Percentiles rank a stretch among this genome's conserved stretches.
phyloP scores from a whole-genome alignment of 2,329 filamentous ascomycete genomes.

The Cryphonectria naterciae region DNA sequence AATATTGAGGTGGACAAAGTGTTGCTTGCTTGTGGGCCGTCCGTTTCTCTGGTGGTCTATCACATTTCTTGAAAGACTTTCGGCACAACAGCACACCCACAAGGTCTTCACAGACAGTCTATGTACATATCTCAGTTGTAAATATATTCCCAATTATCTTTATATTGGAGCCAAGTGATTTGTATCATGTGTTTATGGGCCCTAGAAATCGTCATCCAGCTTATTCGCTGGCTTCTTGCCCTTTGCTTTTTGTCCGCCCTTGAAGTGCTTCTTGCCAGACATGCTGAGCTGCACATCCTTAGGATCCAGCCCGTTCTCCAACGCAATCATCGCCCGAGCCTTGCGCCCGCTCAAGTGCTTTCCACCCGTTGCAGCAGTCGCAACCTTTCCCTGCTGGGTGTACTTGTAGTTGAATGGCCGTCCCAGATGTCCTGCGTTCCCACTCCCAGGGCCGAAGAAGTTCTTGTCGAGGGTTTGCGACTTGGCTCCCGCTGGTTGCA shows the following conservation, averaged over 20 bases:
- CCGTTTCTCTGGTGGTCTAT: not conserved
- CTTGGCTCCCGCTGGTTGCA: slow-evolving; percentile 67
- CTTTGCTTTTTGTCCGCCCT: slow-evolving; percentile 69
- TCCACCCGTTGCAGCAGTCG: slow-evolving; percentile 30
- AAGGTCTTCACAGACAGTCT: not conserved
- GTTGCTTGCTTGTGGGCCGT: not conserved
- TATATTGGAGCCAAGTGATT: not conserved
- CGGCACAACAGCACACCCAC: not conserved
- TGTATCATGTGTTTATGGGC: not conserved
- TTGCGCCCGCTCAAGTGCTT: slow-evolving; percentile 85
- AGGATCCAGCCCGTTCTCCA: slow-evolving; percentile 84
- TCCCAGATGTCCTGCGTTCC: slow-evolving; percentile 67
- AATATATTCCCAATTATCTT: not conserved
- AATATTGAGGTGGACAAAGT: not conserved
- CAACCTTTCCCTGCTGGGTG: slow-evolving; percentile 70
- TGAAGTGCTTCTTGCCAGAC: slow-evolving; percentile 90
- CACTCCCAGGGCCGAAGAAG: slow-evolving; percentile 77
- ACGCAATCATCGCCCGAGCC: slow-evolving; percentile 74
- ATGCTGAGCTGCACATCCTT: slow-evolving; percentile 67
- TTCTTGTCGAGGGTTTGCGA: slow-evolving; percentile 78
- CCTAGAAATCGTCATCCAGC: slow-evolving; percentile 39
- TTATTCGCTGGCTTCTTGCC: slow-evolving; percentile 53
- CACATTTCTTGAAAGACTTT: not conserved
- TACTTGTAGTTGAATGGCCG: slow-evolving; percentile 92
- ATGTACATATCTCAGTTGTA: not conserved